phyloP scores from a whole-genome alignment of 2,329 filamentous ascomycete species.

The Lasiodiplodia gonubiensis region DNA sequence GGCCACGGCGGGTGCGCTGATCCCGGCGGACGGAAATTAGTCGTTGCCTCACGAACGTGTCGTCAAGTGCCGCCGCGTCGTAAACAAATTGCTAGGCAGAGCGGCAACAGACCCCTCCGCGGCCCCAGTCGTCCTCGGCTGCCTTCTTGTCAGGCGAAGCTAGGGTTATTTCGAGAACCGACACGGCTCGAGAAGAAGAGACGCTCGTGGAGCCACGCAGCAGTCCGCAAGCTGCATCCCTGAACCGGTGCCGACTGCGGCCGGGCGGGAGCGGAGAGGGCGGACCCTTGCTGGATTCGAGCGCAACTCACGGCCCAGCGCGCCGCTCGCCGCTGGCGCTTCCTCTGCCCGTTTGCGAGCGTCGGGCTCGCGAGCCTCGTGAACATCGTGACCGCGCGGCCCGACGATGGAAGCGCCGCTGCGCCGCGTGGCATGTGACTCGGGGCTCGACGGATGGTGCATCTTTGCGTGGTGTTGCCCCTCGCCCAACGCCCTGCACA shows the following conservation, averaged over 20 bases:
- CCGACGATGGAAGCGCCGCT: neutral
- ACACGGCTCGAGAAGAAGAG: neutral
- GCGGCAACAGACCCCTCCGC: constrained; percentile 5
- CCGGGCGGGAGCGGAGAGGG: constrained; percentile 20
- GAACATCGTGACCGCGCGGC: neutral
- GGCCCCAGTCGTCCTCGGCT: constrained; percentile 13
- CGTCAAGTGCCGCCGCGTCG: constrained; percentile 15
- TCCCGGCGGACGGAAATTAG: constrained; percentile 26
- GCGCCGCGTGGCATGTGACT: constrained; percentile 1
- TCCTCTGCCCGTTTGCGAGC: neutral
- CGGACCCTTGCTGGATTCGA: constrained; percentile 15
- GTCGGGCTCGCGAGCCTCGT: neutral
- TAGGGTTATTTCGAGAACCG: constrained; percentile 14
- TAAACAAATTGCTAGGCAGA: constrained; percentile 21
- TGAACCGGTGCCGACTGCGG: constrained; percentile 14
- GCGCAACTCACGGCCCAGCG: constrained; percentile 5
- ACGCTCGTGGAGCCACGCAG: neutral
- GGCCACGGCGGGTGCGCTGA: constrained; percentile 16
- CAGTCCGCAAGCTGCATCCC: constrained; percentile 17
- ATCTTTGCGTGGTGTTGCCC: neutral
- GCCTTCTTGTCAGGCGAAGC: neutral
- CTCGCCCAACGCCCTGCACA: neutral
- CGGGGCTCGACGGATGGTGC: neutral
- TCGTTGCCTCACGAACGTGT: constrained; percentile 23
- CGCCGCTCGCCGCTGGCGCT: neutral